These are phyloP conservation scores for Fonsecaea erecta DNA, from an alignment of 2,329 filamentous ascomycete species.

Conservation along the genomic window DNA sequence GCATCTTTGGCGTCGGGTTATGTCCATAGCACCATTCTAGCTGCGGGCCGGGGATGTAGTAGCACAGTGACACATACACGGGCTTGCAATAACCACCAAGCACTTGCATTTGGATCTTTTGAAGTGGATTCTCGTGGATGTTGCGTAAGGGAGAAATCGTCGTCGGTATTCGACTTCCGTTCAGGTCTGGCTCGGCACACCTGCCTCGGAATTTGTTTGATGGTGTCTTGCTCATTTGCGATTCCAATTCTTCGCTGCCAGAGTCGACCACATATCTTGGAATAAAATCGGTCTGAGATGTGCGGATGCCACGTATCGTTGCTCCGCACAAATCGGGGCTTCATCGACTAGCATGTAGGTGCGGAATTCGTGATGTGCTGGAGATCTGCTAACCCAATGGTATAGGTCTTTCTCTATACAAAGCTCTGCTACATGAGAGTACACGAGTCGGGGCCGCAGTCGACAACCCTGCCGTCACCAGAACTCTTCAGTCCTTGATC, in stretches of 20 bases:
- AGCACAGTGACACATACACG: not conserved
- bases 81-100: not conserved
- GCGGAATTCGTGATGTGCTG: not conserved
- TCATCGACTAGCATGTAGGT: slow-evolving; percentile 53
- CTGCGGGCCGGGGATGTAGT: not conserved
- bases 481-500: slow-evolving; percentile 40
- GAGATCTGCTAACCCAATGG: not conserved
- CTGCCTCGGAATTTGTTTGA: not conserved
- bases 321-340: slow-evolving; percentile 44
- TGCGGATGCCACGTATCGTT: slow-evolving; percentile 46
- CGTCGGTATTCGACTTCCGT: not conserved
- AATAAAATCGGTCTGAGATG: slow-evolving; percentile 20
- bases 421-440: slow-evolving; percentile 52
- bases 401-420: slow-evolving; percentile 51
- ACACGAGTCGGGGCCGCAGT: slow-evolving; percentile 39
- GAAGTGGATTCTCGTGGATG: not conserved
- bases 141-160: not conserved
- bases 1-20: slow-evolving; percentile 25
- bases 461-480: slow-evolving; percentile 28
- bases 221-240: not conserved
- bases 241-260: not conserved
- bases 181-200: slow-evolving; percentile 1
- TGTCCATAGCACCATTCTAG: slow-evolving; percentile 29
- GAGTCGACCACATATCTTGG: not conserved
- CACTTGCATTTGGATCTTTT: not conserved